Evolutionary conservation across 257 asterid species (phyloP), one percentile per base, ranked within the genome.

Genomic region (Orobanche coerulescens): DNA sequence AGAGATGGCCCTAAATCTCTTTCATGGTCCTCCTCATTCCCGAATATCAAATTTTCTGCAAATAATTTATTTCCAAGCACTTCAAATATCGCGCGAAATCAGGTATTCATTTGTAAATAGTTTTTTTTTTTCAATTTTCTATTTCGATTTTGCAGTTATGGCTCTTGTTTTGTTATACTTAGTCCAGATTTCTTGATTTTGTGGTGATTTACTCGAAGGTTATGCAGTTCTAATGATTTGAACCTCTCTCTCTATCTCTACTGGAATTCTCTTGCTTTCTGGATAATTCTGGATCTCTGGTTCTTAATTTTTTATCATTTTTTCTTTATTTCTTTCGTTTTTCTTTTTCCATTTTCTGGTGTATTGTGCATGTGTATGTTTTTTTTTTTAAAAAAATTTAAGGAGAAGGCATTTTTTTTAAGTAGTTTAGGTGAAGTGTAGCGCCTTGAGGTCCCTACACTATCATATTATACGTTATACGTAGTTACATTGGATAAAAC

Each of bases 1-100:
- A 67, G 60, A 47, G 73, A 50, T 3, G 80, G 70, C 22, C 62
- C 75, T 26, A 33, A 14, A 47, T 74, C 71, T 46, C 78, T 90
- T 44, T 84, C 95, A 46, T 90, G 93, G 93, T 78, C 91, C 40
- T 84, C 85, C 58, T 82, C 97, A 12, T 64, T 87, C 4, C 95
- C 93, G 0, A 78, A 63, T 50, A 64, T 85, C 51, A 80, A 77
- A 18, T 51, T 85, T 48, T 59, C 75, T 59, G 28, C 67, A 26
- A 11, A 28, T 34, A 65, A 20, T 61, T 55, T 64, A 10, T 48
- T 23, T 25, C 67, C 72, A 3, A 26, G 40, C 52, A 54, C 67
- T 79, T 65, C 77, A 43, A 61, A 44, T 57, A 24, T 30, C 64
- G 49, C 72, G 58, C 75, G 11, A 19, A 73, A 72, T 7, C 69